phyloP scores from a whole-genome alignment of 345 rosid genomes.

The Rubroshorea leprosula region DNA sequence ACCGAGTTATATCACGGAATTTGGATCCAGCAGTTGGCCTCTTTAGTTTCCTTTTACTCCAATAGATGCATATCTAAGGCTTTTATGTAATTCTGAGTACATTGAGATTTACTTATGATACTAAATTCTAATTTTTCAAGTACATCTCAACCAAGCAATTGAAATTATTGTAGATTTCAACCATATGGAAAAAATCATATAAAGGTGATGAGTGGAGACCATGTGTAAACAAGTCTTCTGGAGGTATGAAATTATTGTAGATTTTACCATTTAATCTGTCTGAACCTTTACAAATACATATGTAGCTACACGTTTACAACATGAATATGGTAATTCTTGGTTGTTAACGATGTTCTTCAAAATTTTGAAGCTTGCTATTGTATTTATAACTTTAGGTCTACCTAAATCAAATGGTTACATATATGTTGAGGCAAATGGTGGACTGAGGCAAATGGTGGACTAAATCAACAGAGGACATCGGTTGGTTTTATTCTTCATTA shows the following conservation, averaged over 20 bases:
- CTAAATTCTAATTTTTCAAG: too few species aligned
- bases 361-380: conserved; percentile 2
- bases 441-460: too few species aligned
- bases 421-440: conserved; percentile 95
- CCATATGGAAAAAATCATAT: conserved; percentile 83
- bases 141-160: conserved; percentile 7
- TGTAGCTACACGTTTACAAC: background rate
- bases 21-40: too few species aligned
- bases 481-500: conserved; percentile 57
- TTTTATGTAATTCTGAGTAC: background rate
- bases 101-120: conserved; percentile 1
- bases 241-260: conserved; percentile 42
- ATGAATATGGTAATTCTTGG: background rate
- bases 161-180: conserved; percentile 50
- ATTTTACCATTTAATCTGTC: background rate
- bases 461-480: conserved; percentile 99
- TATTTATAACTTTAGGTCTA: conserved; percentile 18
- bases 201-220: conserved; percentile 82
- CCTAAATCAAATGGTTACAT: conserved; percentile 96
- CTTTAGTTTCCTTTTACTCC: background rate
- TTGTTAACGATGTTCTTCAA: conserved; percentile 1
- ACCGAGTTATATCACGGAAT: too few species aligned
- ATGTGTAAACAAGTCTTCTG: conserved; percentile 55
- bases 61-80: background rate
- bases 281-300: background rate